Evolutionary conservation across 2,329 filamentous ascomycete genomes (phyloP), one percentile per base, ranked within the genome.

Genomic region (Talaromyces verruculosus): DNA sequence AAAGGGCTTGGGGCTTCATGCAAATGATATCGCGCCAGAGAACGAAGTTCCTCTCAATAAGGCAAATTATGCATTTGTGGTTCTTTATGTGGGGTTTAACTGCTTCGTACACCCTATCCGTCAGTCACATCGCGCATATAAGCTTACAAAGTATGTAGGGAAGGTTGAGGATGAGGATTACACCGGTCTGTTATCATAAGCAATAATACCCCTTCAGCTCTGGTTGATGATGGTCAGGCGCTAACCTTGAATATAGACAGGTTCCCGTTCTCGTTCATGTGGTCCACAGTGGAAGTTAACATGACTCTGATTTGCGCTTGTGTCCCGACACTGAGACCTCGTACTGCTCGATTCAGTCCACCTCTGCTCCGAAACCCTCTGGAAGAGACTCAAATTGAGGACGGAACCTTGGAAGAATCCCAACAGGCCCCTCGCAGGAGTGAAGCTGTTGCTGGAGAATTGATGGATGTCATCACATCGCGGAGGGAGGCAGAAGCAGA

Each of bases 261-360:
- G 28, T 28, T 57, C 10, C 10, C 53, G n/a, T 59, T 47, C 13
- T 35, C 63, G 2, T 22, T 53, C 45, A 65, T 61, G 55, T 55
- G 19, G 43, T 60, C 55, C 45, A 35, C 47, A 37, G 8, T 65
- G 10, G 63, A 61, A 51, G 63, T 65, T 6, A 61, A 65, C 22
- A 51, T 51, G 45, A 65, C 63, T 11, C 19, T 65, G 3, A 41
- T 53, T 22, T 65, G 63, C 1, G 63, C 63, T 33, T 65, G 55
- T 53, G 19, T 61, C 3, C 63, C 55, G 19, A 61, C 15, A 33
- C 17, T 61, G 10, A 65, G 39, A n/a, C 55, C 63, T 35, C 63
- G 61, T 22, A 35, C 45, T 10, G 33, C 55, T 61, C 39, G 53
- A 30, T 28, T 64, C 5, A 65, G 13, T 2, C 47, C 49, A 19